Base-by-base conservation (phyloP, 306 rosid species). In the Leucaena leucocephala region DNA sequence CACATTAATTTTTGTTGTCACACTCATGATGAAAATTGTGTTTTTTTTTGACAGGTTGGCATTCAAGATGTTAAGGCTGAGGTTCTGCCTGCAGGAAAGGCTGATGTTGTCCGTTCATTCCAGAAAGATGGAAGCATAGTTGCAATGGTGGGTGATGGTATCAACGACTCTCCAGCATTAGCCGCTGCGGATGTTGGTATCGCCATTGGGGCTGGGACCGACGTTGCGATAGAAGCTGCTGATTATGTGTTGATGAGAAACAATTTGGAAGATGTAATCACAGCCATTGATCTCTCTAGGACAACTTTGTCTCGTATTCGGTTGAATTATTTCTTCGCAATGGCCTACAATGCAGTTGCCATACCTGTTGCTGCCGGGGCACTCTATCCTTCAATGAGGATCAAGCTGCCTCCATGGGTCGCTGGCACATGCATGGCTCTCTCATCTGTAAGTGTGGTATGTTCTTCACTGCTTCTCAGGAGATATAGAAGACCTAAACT, bases 11-110 rank as follows among this genome's bases (percentile, higher is more conserved):
- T 22, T 33, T 57, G 55, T 57, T 58, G 45, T 68, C 52, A 78
- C 58, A 33, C 61, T 2, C 65, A 21, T 45, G 21, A 39, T 65
- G 44, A 80, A 43, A 35, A 76, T 14, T 36, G 49, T 72, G 17
- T 38, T 75, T 16, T 54, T 54, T 27, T 27, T 69, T 52, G 84
- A 76, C 89, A 93, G 98, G 92, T 91, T 76, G 98, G 98, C 72
- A 93, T 93, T 78, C 76, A 83, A 66, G 98, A 93, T 62, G 93
- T 93, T 15, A 85, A 87, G 81, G 94, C 97, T 65, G 98, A 93
- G 85, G 97, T 93, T 63, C 80, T 91, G 98, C 98, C 98, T 1
- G 97, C 98, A n/a, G 98, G 94, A 82, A 93, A 93, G 87, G 97
- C 97, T 1, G 94, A 91, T 17, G 97, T 85, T 40, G 75, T 93